Percentiles rank a stretch among this genome's conserved stretches.
Evolutionary conservation across 2,329 filamentous ascomycete species (phyloP).

Genomic region (Nannizzia gypsea): DNA sequence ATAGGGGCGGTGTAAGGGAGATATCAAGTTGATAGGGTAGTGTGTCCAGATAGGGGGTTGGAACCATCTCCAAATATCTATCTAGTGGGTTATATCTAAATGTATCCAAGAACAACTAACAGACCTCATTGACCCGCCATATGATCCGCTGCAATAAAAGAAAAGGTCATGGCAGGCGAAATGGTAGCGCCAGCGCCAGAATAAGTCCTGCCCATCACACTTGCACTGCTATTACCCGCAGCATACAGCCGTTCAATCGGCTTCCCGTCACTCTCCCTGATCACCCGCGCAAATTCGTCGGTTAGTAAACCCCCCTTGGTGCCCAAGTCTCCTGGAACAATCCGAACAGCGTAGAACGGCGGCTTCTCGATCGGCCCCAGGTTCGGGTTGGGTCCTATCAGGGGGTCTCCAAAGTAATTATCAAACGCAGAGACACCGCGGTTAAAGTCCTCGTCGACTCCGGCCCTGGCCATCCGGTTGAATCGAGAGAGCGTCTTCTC

Average conservation of each 20-base stretch:
- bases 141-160: slow-evolving; percentile 7
- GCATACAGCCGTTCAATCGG: slow-evolving; percentile 26
- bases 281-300: slow-evolving; percentile 20
- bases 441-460: slow-evolving; percentile 25
- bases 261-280: slow-evolving; percentile 14
- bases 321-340: slow-evolving; percentile 30
- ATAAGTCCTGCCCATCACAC: slow-evolving; percentile 27
- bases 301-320: slow-evolving; percentile 30
- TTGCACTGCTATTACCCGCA: slow-evolving; percentile 24
- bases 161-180: slow-evolving; percentile 29
- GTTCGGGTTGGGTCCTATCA: slow-evolving; percentile 21
- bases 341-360: slow-evolving; percentile 26
- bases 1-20: no score
- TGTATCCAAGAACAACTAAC: no score
- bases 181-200: slow-evolving; percentile 27
- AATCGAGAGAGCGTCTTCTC: slow-evolving; percentile 19
- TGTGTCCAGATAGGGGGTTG: no score
- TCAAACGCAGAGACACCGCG: slow-evolving; percentile 26
- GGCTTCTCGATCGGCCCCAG: slow-evolving; percentile 20
- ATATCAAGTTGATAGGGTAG: no score
- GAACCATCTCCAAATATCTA: no score
- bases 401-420: slow-evolving; percentile 24
- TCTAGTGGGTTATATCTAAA: no score
- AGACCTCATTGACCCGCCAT: neutral
- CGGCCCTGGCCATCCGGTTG: slow-evolving; percentile 21